A percentile compares a stretch with the other conserved stretches of the same genome.
These are phyloP conservation scores for Aspergillus arachidicola DNA, from an alignment of 2,329 filamentous ascomycete species.

Conservation along the genomic window DNA sequence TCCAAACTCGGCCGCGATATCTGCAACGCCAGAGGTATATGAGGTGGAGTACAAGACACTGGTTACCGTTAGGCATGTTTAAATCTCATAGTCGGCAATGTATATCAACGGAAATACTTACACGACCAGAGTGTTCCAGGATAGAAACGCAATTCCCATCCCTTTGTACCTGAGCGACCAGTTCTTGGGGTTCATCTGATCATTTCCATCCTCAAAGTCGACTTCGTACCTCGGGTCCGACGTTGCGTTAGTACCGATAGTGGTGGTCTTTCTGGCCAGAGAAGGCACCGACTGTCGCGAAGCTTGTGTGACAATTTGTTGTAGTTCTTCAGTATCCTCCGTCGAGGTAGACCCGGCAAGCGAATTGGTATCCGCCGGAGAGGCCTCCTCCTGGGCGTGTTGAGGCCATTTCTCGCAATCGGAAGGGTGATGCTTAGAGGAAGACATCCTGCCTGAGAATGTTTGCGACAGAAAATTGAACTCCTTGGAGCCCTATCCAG, in stretches of 20 bases:
- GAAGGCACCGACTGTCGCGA: conserved; percentile 38
- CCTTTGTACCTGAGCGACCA: conserved; percentile 66
- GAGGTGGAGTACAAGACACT: conserved; percentile 74
- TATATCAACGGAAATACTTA: conserved; percentile 30
- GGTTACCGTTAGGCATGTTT: neutral
- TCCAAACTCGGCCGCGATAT: conserved; percentile 69
- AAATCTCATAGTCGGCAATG: neutral
- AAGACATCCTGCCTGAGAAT: conserved; percentile 24
- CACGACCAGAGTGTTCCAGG: conserved; percentile 60
- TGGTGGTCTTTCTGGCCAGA: conserved; percentile 46
- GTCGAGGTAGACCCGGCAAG: conserved; percentile 32
- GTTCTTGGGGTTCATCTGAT: conserved; percentile 67
- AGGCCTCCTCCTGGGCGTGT: conserved; percentile 16
- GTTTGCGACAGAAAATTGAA: neutral
- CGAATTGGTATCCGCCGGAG: conserved; percentile 26
- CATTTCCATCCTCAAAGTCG: conserved; percentile 66
- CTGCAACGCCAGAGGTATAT: conserved; percentile 72
- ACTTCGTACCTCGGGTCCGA: conserved; percentile 69
- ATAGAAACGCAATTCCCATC: conserved; percentile 57
- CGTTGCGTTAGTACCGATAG: conserved; percentile 49
- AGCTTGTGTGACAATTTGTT: conserved; percentile 30
- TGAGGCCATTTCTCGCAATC: conserved; percentile 25
- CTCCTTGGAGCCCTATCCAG: neutral
- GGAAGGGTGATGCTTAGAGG: conserved; percentile 10
- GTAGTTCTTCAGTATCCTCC: conserved; percentile 23